Evolutionary conservation across 805 yeast genomes (phyloP).

Genomic region (Wickerhamomyces bisporus): DNA sequence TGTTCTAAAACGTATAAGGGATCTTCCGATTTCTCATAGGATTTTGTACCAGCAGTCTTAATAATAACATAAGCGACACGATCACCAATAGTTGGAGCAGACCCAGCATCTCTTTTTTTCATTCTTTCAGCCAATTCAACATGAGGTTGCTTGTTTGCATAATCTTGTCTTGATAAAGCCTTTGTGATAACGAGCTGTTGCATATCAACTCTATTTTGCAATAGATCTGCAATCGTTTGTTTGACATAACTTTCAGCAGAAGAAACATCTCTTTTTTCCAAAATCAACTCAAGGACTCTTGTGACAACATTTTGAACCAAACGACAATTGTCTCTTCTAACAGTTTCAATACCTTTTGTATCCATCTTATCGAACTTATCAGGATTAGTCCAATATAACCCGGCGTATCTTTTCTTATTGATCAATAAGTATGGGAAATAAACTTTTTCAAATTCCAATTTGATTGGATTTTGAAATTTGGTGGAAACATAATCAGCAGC

Average conservation of each 20-base stretch:
- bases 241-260: slow-evolving; percentile 85
- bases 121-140: slow-evolving; percentile 94
- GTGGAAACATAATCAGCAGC: slow-evolving; percentile 88
- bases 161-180: slow-evolving; percentile 79
- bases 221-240: slow-evolving; percentile 78
- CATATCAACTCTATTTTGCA: slow-evolving; percentile 88
- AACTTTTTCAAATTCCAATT: slow-evolving; percentile 93
- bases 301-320: slow-evolving; percentile 93
- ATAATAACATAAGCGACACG: slow-evolving; percentile 96
- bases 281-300: slow-evolving; percentile 74
- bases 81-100: slow-evolving; percentile 96
- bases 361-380: slow-evolving; percentile 95
- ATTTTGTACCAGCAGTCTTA: slow-evolving; percentile 71
- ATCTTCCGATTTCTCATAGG: slow-evolving; percentile 95
- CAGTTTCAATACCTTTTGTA: slow-evolving; percentile 97
- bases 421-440: slow-evolving; percentile 91
- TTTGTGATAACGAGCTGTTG: slow-evolving; percentile 92
- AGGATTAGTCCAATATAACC: slow-evolving; percentile 91
- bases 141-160: slow-evolving; percentile 96
- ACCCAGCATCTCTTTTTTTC: slow-evolving; percentile 94
- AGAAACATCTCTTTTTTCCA: slow-evolving; percentile 81
- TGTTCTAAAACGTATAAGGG: slow-evolving; percentile 91
- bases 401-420: slow-evolving; percentile 96
- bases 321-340: slow-evolving; percentile 95
- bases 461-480: slow-evolving; percentile 78